Conservation (phyloP, 179 eudicot genomes). For the Silene coronaria region DNA sequence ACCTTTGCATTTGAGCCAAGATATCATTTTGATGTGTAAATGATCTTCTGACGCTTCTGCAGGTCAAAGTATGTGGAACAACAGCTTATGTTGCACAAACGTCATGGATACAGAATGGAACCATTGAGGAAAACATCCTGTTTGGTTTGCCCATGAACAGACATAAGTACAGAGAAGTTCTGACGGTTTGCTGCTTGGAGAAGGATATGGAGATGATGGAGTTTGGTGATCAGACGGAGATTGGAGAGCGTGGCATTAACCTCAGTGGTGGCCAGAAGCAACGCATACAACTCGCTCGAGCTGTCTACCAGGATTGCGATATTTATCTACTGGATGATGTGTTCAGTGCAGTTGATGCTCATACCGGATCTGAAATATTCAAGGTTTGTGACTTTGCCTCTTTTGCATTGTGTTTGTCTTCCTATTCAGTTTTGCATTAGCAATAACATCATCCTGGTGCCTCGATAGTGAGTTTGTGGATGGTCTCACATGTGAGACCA, state of each 20-base stretch:
- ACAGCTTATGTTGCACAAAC: slow-evolving; percentile 98
- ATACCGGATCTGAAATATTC: slow-evolving; percentile 85
- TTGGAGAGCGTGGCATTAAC: slow-evolving; percentile 91
- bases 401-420: background rate
- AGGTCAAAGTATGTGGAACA: slow-evolving; percentile 76
- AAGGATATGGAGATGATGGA: slow-evolving; percentile 97
- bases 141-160: slow-evolving; percentile 79
- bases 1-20: background rate
- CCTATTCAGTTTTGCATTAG: background rate
- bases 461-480: too few species aligned
- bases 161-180: slow-evolving; percentile 54
- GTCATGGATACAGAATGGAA: slow-evolving; percentile 94
- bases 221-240: slow-evolving; percentile 92
- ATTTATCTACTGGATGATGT: slow-evolving; percentile 92
- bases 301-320: slow-evolving; percentile 89
- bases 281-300: slow-evolving; percentile 88
- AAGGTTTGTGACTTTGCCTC: slow-evolving; percentile 44
- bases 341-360: slow-evolving; percentile 97
- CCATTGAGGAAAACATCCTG: slow-evolving; percentile 75
- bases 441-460: too few species aligned
- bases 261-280: slow-evolving; percentile 49
- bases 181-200: slow-evolving; percentile 69
- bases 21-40: background rate
- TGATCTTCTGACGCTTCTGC: slow-evolving; percentile 11
- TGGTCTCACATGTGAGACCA: too few species aligned